Conservation (phyloP, 1,284 basidiomycete species). For the Ustilago vetiveriae region DNA sequence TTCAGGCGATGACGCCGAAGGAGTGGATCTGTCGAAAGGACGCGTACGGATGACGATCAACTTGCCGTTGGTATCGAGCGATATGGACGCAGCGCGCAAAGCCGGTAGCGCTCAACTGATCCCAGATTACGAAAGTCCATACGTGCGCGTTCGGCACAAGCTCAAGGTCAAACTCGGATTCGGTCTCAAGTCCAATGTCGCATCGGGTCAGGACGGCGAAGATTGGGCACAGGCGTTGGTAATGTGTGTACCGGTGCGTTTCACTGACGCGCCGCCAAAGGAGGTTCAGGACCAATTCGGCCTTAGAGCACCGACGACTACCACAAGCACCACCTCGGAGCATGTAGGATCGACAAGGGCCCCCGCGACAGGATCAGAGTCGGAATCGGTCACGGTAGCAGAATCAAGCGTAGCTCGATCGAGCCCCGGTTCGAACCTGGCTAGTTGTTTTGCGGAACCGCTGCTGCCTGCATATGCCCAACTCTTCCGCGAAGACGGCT, state of each 20-base stretch:
- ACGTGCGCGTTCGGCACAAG: constrained; percentile 64
- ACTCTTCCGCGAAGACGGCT: constrained; percentile 66
- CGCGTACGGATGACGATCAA: constrained; percentile 65
- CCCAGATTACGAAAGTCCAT: constrained; percentile 65
- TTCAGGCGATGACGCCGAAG: constrained; percentile 60
- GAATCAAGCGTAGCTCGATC: not conserved
- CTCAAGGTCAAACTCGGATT: constrained; percentile 66
- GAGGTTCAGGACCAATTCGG: constrained; percentile 64
- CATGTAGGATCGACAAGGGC: too few relatives aligned
- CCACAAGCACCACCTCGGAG: too few relatives aligned
- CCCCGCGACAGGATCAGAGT: not conserved
- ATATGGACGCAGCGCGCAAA: constrained; percentile 28
- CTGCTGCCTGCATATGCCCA: constrained; percentile 65
- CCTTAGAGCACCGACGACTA: constrained; percentile 14
- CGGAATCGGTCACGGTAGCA: not conserved
- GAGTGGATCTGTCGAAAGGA: constrained; percentile 58
- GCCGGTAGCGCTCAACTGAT: constrained; percentile 54
- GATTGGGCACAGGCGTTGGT: constrained; percentile 64
- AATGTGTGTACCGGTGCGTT: constrained; percentile 66
- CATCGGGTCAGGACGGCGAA: constrained; percentile 21
- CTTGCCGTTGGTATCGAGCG: constrained; percentile 56
- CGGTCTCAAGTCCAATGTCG: constrained; percentile 49
- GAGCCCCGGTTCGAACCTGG: not conserved
- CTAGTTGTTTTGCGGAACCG: constrained; percentile 26
- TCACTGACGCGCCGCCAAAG: constrained; percentile 63